phyloP scores from a whole-genome alignment of 768 basidiomycete genomes.

The Lenzites betulinus region DNA sequence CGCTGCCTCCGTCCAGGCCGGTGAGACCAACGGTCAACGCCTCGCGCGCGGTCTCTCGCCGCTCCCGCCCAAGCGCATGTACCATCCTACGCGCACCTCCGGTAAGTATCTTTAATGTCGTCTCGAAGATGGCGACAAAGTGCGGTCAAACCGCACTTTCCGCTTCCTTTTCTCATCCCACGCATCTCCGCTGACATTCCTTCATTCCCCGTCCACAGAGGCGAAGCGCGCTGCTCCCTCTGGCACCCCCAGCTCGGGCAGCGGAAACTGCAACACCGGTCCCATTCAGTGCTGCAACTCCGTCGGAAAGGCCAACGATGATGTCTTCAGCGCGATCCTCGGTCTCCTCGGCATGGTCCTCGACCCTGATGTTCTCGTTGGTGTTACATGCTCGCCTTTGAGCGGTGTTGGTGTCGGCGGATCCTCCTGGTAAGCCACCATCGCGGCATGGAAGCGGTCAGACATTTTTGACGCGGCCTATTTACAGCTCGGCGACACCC shows the following conservation, averaged over 20 bases:
- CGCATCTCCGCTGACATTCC: slow-evolving; percentile 1
- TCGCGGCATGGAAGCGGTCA: too few relatives aligned
- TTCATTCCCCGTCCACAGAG: neutral
- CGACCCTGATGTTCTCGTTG: slow-evolving; percentile 23
- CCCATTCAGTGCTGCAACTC: slow-evolving; percentile 35
- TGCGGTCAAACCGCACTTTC: neutral
- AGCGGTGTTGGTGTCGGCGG: slow-evolving; percentile 20
- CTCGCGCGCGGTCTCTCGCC: slow-evolving; percentile 19
- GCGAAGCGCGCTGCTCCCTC: slow-evolving; percentile 18
- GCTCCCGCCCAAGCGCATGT: slow-evolving; percentile 12
- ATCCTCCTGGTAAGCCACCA: slow-evolving; percentile 23
- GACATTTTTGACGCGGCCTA: neutral
- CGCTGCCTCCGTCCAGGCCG: slow-evolving; percentile 16
- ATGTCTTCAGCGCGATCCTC: slow-evolving; percentile 21
- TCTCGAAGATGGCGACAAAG: neutral
- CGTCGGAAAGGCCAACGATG: slow-evolving; percentile 22
- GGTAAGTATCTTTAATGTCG: slow-evolving; percentile 1
- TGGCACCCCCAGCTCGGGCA: slow-evolving; percentile 6
- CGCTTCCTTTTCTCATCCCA: neutral
- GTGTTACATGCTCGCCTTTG: slow-evolving; percentile 25
- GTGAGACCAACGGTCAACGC: slow-evolving; percentile 19
- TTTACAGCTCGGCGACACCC: slow-evolving; percentile 19
- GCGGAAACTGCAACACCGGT: slow-evolving; percentile 33
- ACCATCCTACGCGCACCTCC: slow-evolving; percentile 7
- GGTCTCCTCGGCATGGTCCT: slow-evolving; percentile 18